Percentiles rank a stretch among this genome's conserved stretches.
These are phyloP conservation scores for Forsythia viridissima DNA, from an alignment of 257 asterid genomes.

Conservation along the genomic window DNA sequence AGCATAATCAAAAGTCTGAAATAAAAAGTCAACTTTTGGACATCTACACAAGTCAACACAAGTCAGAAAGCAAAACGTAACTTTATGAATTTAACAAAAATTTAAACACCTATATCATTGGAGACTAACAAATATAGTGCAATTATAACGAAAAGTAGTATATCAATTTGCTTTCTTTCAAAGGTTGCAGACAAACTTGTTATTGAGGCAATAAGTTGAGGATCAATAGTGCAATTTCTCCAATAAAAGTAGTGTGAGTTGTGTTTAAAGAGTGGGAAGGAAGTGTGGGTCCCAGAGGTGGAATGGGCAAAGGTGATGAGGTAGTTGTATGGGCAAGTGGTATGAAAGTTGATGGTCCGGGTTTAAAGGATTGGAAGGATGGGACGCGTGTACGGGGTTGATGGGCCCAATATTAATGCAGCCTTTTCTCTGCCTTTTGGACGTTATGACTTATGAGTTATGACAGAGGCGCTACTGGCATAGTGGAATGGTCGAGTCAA, in stretches of 20 bases:
- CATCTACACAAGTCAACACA: neutral
- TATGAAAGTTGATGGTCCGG: neutral
- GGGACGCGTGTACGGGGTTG: neutral
- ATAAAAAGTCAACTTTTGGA: neutral
- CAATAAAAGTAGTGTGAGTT: neutral
- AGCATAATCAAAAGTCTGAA: neutral
- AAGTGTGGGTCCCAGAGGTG: neutral
- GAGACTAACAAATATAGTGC: no score
- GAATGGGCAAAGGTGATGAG: neutral
- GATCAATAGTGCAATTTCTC: neutral
- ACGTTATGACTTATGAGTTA: neutral
- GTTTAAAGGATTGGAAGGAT: neutral
- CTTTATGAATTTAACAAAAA: neutral
- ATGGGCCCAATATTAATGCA: neutral
- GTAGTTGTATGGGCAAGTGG: neutral
- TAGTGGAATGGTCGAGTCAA: neutral
- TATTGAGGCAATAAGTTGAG: neutral
- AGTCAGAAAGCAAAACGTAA: neutral
- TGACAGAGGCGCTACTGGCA: neutral
- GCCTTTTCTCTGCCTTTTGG: neutral
- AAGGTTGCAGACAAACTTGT: no score
- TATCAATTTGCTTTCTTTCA: no score
- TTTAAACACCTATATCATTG: no score
- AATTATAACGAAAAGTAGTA: no score
- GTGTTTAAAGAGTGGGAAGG: neutral